Evolutionary conservation across 2,329 filamentous ascomycete genomes (phyloP).

Genomic region (Celoporthe dispersa): DNA sequence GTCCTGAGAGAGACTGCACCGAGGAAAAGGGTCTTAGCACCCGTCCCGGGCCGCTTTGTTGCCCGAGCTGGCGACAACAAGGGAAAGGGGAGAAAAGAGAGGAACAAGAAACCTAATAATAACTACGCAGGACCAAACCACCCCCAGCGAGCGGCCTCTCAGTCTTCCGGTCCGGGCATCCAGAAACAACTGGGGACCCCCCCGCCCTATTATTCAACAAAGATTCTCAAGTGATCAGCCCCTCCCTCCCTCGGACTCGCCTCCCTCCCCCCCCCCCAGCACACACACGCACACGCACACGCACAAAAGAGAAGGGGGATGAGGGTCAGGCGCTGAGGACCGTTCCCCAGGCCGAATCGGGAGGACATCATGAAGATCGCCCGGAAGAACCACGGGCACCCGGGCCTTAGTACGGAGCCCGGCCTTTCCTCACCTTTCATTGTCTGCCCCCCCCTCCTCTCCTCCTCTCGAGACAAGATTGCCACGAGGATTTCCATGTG

Average conservation of each 20-base stretch:
- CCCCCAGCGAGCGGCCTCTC: neutral
- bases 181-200: neutral
- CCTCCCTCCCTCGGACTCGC: neutral
- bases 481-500: neutral
- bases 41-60: neutral
- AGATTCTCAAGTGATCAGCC: neutral
- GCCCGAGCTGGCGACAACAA: neutral
- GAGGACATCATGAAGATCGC: conserved; percentile 3
- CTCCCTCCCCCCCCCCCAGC: neutral
- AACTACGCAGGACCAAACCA: neutral
- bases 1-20: neutral
- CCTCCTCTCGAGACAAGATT: neutral
- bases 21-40: neutral
- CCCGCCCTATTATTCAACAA: neutral
- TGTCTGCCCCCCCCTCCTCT: neutral
- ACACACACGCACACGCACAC: neutral
- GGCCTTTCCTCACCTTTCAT: neutral
- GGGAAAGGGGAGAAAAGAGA: neutral
- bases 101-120: neutral
- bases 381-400: neutral
- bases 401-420: neutral
- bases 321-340: too few relatives aligned
- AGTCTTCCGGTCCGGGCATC: neutral
- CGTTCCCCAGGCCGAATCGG: neutral
- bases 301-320: neutral